These are phyloP conservation scores for Cruciata laevipes DNA, from an alignment of 257 asterid genomes.

Conservation along the genomic window DNA sequence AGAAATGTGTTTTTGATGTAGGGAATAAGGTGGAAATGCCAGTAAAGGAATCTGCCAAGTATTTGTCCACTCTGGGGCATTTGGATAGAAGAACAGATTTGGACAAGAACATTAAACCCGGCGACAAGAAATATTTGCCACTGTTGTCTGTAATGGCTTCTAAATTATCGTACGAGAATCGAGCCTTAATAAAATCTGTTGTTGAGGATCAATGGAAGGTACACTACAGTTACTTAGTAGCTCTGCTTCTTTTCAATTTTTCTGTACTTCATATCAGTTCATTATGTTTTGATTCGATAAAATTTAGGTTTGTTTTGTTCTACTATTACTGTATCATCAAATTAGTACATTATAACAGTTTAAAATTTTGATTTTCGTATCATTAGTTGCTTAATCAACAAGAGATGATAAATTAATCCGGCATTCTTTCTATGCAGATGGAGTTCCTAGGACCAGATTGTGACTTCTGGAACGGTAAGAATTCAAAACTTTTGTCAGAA, in stretches of 20 bases:
- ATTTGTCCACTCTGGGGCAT: constrained; percentile 35
- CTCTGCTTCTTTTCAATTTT: no score
- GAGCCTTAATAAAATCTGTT: constrained; percentile 26
- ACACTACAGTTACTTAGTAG: no score
- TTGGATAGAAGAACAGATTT: constrained; percentile 49
- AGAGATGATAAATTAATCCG: no score
- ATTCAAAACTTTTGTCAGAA: background rate
- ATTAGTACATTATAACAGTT: no score
- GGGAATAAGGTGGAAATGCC: constrained; percentile 42
- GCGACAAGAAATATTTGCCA: constrained; percentile 31
- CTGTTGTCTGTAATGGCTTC: constrained; percentile 56
- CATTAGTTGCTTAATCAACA: background rate
- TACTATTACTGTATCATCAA: no score
- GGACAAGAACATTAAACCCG: constrained; percentile 43
- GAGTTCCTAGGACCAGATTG: constrained; percentile 29
- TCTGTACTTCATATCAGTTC: no score
- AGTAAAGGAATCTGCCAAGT: constrained; percentile 20
- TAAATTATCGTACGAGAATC: constrained; percentile 61
- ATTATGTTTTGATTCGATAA: no score
- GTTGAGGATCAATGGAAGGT: constrained; percentile 65
- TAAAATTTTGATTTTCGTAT: no score
- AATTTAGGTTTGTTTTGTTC: no score
- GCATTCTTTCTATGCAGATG: constrained; percentile 37
- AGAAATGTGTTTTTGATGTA: constrained; percentile 8
- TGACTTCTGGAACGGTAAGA: constrained; percentile 47